Percentiles rank a stretch among this genome's conserved stretches.
Conservation (phyloP, 768 basidiomycete species). For the Psilocybe cyanescens region DNA sequence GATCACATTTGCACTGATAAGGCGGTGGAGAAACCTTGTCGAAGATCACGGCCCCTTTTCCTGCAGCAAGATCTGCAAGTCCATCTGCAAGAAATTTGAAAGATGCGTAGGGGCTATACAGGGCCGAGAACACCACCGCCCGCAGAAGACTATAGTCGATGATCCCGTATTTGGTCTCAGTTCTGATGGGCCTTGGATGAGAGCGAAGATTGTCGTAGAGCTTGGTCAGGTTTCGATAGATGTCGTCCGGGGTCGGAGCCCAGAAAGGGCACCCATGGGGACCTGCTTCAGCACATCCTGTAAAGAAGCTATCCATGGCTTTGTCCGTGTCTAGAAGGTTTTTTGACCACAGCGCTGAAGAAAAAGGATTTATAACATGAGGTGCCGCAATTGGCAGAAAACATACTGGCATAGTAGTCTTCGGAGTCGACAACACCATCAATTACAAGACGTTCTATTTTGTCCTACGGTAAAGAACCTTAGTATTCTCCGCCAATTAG, state of each 20-base stretch:
- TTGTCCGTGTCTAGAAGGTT: slow-evolving; percentile 42
- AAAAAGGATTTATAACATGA: background rate
- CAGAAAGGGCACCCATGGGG: slow-evolving; percentile 40
- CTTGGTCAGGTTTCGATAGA: slow-evolving; percentile 36
- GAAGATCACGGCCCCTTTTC: slow-evolving; percentile 33
- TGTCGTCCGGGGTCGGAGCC: slow-evolving; percentile 34
- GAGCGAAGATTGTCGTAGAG: slow-evolving; percentile 34
- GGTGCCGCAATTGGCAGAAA: background rate
- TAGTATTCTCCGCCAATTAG: background rate
- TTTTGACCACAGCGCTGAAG: slow-evolving; percentile 36
- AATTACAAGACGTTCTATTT: slow-evolving; percentile 34
- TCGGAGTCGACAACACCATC: slow-evolving; percentile 46
- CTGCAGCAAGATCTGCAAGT: slow-evolving; percentile 36
- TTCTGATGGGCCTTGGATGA: slow-evolving; percentile 37
- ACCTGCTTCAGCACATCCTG: slow-evolving; percentile 40
- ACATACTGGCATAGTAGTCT: slow-evolving; percentile 41
- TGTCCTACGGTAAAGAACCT: slow-evolving; percentile 19
- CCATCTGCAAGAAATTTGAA: slow-evolving; percentile 39
- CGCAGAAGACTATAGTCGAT: slow-evolving; percentile 39
- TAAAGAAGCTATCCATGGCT: slow-evolving; percentile 36
- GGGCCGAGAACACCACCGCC: slow-evolving; percentile 29
- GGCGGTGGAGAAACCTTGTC: slow-evolving; percentile 14
- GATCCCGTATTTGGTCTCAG: slow-evolving; percentile 34
- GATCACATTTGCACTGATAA: slow-evolving; percentile 35
- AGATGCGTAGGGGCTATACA: slow-evolving; percentile 37